A percentile compares a stretch with the other conserved stretches of the same genome.
These are phyloP conservation scores for Dipteronia sinensis DNA, from an alignment of 345 rosid species.

Conservation along the genomic window DNA sequence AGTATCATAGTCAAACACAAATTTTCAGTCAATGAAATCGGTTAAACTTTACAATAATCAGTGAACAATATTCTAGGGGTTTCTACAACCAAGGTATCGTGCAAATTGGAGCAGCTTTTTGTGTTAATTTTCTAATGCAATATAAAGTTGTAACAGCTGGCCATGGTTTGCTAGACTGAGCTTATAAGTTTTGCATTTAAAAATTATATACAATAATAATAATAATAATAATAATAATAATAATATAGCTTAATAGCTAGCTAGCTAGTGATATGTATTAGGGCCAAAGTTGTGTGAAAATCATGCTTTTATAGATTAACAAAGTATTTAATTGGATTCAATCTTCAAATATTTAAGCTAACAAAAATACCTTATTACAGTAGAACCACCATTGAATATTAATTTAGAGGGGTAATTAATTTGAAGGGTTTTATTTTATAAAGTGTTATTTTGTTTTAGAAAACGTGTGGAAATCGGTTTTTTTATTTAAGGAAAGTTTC, in stretches of 20 bases:
- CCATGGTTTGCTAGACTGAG: background rate
- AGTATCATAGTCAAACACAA: background rate
- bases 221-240: too few species aligned
- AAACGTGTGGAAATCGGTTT: too few species aligned
- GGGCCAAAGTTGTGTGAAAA: background rate
- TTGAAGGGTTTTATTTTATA: too few species aligned
- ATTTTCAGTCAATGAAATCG: background rate
- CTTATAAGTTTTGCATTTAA: background rate
- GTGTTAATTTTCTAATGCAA: background rate
- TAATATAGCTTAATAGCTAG: background rate
- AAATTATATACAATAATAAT: background rate
- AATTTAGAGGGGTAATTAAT: too few species aligned
- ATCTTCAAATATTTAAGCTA: background rate
- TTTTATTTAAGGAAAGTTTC: too few species aligned
- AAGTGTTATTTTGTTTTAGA: too few species aligned
- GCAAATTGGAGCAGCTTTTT: slow-evolving; percentile 15
- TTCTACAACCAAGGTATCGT: background rate
- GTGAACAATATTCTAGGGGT: slow-evolving; percentile 7
- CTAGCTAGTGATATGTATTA: background rate
- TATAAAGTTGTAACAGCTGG: slow-evolving; percentile 9
- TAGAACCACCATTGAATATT: too few species aligned
- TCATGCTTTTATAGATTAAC: slow-evolving; percentile 2
- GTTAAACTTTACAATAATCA: background rate
- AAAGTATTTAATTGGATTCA: background rate
- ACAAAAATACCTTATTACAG: background rate